Evolutionary conservation across 441 rosid species (phyloP).

Genomic region (Pelargonium citronellum): DNA sequence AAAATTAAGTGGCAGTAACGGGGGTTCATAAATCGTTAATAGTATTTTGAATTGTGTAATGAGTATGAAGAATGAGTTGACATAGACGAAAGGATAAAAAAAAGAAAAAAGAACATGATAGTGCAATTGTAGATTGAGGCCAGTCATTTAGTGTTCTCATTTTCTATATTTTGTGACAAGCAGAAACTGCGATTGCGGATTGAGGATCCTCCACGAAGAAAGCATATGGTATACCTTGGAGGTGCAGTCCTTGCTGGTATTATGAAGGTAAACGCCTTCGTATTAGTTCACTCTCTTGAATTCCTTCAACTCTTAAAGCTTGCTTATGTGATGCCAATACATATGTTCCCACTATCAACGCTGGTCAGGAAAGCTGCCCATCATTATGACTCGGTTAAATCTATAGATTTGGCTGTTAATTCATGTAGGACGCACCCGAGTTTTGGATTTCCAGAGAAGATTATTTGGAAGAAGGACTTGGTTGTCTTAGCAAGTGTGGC

Average conservation of each 20-base stretch:
- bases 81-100: not conserved
- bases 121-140: conserved; percentile 3
- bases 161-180: conserved; percentile 18
- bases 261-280: conserved; percentile 59
- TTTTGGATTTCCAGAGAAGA: conserved; percentile 95
- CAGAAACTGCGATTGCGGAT: conserved; percentile 77
- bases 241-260: conserved; percentile 98
- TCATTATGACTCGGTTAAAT: not conserved
- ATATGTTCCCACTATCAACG: not conserved
- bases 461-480: conserved; percentile 76
- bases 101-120: too few species aligned
- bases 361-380: not conserved
- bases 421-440: conserved; percentile 84
- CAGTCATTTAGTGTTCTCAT: conserved; percentile 7
- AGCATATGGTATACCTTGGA: conserved; percentile 97
- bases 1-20: not conserved
- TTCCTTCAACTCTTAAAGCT: not conserved
- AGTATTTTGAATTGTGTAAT: conserved; percentile 1
- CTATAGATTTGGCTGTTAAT: conserved; percentile 5
- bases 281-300: conserved; percentile 6
- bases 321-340: not conserved
- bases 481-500: conserved; percentile 67
- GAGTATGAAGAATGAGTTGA: not conserved
- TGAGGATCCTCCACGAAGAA: conserved; percentile 95
- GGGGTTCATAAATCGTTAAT: not conserved